Evolutionary conservation across 2,329 filamentous ascomycete genomes (phyloP).

Genomic region (Penicillium sp.): DNA sequence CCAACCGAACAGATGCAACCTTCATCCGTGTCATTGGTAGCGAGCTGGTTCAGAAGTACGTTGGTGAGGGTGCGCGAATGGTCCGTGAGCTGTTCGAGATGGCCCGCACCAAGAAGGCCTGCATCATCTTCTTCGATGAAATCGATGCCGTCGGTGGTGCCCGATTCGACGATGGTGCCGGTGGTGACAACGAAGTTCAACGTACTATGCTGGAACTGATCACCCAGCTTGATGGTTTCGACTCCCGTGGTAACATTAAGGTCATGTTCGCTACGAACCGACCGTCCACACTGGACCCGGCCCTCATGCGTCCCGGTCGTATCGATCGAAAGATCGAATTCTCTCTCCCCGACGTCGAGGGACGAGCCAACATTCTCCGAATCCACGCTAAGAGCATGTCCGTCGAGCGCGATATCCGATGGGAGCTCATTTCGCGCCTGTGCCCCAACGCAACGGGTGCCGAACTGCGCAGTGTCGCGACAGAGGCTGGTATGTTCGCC

Average conservation of each 20-base stretch:
- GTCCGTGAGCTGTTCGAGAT: constrained; percentile 98
- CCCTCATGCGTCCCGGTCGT: constrained; percentile 93
- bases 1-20: constrained; percentile 96
- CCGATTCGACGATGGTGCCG: constrained; percentile 94
- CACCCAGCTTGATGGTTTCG: constrained; percentile 95
- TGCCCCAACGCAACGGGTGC: constrained; percentile 98
- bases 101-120: constrained; percentile 98
- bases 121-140: constrained; percentile 99
- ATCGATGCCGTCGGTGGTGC: constrained; percentile 95
- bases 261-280: constrained; percentile 99
- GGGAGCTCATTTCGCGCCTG: constrained; percentile 95
- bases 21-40: constrained; percentile 99
- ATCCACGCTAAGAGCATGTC: constrained; percentile 99
- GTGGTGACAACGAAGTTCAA: constrained; percentile 97
- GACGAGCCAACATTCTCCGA: constrained; percentile 93
- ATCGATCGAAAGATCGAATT: constrained; percentile 99
- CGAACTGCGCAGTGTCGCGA: constrained; percentile 93
- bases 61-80: constrained; percentile 97
- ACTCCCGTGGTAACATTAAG: constrained; percentile 96
- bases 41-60: constrained; percentile 98
- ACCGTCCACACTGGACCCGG: constrained; percentile 93
- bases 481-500: constrained; percentile 98
- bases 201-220: constrained; percentile 98
- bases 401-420: constrained; percentile 96
- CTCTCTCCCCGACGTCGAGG: constrained; percentile 93